These are phyloP conservation scores for Solanum pimpinellifolium DNA, from an alignment of 257 asterid genomes.

Conservation along the genomic window DNA sequence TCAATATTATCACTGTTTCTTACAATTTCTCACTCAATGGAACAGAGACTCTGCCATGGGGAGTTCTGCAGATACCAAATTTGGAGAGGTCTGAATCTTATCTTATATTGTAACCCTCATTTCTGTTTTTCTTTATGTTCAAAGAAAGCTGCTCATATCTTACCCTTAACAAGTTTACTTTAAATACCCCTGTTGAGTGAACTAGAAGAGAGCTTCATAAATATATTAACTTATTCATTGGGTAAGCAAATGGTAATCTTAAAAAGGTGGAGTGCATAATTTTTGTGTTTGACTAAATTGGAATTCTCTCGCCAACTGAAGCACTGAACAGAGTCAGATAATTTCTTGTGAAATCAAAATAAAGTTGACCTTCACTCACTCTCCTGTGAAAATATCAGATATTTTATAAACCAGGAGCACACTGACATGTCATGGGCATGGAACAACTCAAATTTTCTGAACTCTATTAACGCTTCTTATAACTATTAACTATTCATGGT, in stretches of 20 bases:
- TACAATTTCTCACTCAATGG: conserved; percentile 15
- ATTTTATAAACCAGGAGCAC: not conserved
- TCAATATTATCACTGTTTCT: not conserved
- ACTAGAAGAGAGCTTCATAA: not conserved
- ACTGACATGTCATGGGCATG: not conserved
- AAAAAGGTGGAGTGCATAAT: not conserved
- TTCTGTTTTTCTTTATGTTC: not conserved
- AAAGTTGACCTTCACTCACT: not conserved
- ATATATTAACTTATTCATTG: not conserved
- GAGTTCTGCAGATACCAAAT: conserved; percentile 60
- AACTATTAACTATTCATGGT: not conserved
- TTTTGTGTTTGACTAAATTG: not conserved
- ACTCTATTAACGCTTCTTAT: not conserved
- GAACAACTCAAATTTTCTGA: not conserved
- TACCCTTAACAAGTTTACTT: not conserved
- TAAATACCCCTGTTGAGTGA: not conserved
- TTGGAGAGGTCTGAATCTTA: conserved; percentile 70
- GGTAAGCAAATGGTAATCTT: not conserved
- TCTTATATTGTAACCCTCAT: not conserved
- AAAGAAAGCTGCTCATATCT: not conserved
- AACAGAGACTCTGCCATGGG: conserved; percentile 44
- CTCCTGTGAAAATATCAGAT: not conserved
- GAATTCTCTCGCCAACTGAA: not conserved
- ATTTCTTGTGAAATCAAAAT: not conserved
- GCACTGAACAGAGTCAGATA: not conserved